phyloP scores from a whole-genome alignment of 1,284 basidiomycete species.

The Ustilago curta region DNA sequence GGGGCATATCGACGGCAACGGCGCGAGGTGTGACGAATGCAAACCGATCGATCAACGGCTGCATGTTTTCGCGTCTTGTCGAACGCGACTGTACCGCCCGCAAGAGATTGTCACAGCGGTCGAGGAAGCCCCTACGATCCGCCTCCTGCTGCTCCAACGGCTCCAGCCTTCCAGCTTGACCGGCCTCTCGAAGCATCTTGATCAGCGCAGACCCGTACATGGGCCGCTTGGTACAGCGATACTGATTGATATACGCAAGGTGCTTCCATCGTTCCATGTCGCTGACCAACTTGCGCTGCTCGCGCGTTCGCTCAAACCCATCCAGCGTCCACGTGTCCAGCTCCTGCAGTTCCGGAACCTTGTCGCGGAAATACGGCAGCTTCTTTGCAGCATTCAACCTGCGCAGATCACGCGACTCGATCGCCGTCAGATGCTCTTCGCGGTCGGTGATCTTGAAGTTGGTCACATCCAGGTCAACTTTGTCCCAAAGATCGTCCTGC shows the following conservation, averaged over 20 bases:
- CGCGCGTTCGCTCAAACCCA: constrained; percentile 77
- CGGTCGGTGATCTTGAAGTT: constrained; percentile 76
- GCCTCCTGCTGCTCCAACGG: constrained; percentile 48
- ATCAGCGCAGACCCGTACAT: constrained; percentile 73
- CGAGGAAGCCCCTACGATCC: constrained; percentile 73
- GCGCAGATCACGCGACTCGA: constrained; percentile 75
- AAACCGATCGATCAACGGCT: constrained; percentile 78
- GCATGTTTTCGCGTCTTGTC: constrained; percentile 75
- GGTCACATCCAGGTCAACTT: constrained; percentile 77
- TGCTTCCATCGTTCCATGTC: constrained; percentile 78
- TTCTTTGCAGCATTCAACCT: constrained; percentile 80
- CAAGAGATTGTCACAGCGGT: constrained; percentile 74
- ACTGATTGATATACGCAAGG: constrained; percentile 79
- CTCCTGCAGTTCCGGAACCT: constrained; percentile 72
- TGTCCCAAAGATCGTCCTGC: constrained; percentile 71
- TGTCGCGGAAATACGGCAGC: constrained; percentile 71
- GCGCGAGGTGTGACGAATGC: constrained; percentile 85
- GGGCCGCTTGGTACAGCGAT: constrained; percentile 77
- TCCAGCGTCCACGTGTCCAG: constrained; percentile 80
- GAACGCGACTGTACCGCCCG: constrained; percentile 74
- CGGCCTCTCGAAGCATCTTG: constrained; percentile 30
- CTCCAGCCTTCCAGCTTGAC: constrained; percentile 19
- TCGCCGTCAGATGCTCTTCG: constrained; percentile 70
- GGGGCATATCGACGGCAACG: constrained; percentile 81
- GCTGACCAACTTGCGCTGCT: constrained; percentile 74